These are phyloP conservation scores for Rhododendron mucronatum DNA, from an alignment of 148 eudicot genomes.

Conservation along the genomic window DNA sequence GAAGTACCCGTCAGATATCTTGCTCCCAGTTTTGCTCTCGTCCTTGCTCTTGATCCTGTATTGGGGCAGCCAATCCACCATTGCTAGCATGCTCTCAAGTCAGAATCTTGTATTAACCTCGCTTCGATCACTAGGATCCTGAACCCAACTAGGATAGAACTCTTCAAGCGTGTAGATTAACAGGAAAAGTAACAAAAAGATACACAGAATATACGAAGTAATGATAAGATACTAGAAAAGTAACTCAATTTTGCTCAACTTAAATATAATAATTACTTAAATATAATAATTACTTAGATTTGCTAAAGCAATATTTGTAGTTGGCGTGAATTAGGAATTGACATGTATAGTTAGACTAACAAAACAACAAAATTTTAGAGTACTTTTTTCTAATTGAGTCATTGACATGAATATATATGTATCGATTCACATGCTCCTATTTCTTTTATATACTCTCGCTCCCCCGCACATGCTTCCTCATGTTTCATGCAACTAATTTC, in stretches of 20 bases:
- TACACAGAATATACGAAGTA: background rate
- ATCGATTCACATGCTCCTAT: background rate
- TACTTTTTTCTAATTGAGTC: no score
- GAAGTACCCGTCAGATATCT: background rate
- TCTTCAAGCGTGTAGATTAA: no score
- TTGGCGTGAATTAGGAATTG: background rate
- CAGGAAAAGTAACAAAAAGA: no score
- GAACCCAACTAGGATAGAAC: background rate
- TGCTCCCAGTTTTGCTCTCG: background rate
- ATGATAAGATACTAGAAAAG: background rate
- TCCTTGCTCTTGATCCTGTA: background rate
- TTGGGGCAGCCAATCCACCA: background rate
- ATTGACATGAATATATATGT: background rate
- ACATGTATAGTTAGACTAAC: background rate
- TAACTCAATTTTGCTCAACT: background rate
- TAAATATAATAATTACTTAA: background rate
- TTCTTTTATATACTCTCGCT: background rate
- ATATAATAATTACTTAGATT: background rate
- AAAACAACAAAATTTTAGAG: background rate
- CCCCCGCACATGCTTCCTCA: background rate
- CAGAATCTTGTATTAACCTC: background rate
- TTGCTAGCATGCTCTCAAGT: background rate
- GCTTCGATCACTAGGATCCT: background rate
- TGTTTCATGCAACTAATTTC: background rate
- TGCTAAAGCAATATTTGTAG: background rate